phyloP scores from a whole-genome alignment of 1,284 basidiomycete species.

The Austroboletus niveus region DNA sequence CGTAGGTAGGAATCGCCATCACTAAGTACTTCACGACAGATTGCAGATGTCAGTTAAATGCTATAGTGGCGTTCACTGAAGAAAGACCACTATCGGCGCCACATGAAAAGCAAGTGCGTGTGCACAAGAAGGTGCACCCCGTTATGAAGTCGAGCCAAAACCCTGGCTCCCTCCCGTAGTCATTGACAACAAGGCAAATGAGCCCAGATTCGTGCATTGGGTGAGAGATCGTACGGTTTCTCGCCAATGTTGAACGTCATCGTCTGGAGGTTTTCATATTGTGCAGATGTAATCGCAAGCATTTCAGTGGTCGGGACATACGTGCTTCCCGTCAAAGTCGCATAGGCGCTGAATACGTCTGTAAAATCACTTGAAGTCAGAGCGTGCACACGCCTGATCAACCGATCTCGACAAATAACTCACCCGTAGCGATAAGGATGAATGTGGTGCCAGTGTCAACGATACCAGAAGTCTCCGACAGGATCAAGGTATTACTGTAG shows the following conservation, averaged over 20 bases:
- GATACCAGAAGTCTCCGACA: not conserved
- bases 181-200: too few species aligned
- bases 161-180: too few species aligned
- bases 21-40: too few species aligned
- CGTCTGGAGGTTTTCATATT: conserved; percentile 40
- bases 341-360: conserved; percentile 54
- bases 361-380: not conserved
- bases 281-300: conserved; percentile 37
- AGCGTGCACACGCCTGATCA: not conserved
- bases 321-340: conserved; percentile 49
- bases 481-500: conserved; percentile 35
- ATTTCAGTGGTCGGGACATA: conserved; percentile 43
- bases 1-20: too few species aligned
- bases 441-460: conserved; percentile 55
- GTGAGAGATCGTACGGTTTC: not conserved
- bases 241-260: conserved; percentile 42
- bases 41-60: too few species aligned
- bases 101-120: too few species aligned
- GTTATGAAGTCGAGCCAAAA: too few species aligned
- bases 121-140: too few species aligned
- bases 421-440: conserved; percentile 36
- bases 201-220: too few species aligned
- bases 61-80: too few species aligned
- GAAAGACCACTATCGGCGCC: too few species aligned
- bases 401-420: not conserved